A percentile compares a stretch with the other conserved stretches of the same genome.
These are phyloP conservation scores for Suhomyces kilbournensis DNA, from an alignment of 805 yeast species.

Conservation along the genomic window DNA sequence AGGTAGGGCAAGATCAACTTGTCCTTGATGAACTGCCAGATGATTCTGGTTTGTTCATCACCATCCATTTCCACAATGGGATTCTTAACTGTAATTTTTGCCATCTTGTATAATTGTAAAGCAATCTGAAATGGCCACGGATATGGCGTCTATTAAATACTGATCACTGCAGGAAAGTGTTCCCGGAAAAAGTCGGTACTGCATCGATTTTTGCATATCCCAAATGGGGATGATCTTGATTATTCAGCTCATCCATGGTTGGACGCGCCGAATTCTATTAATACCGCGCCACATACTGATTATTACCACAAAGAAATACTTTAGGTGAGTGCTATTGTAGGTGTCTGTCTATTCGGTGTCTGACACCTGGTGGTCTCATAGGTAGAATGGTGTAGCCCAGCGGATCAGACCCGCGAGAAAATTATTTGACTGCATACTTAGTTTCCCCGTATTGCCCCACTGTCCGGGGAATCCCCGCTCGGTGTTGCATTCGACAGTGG, in stretches of 20 bases:
- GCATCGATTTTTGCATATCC: neutral
- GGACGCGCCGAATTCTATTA: neutral
- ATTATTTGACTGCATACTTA: neutral
- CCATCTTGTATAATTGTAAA: constrained; percentile 1
- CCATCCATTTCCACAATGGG: constrained; percentile 98
- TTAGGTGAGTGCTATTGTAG: neutral
- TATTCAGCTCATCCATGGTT: neutral
- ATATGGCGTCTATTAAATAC: neutral
- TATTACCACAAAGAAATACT: neutral
- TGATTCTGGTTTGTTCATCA: constrained; percentile 95
- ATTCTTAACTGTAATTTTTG: constrained; percentile 72
- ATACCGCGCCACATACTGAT: neutral
- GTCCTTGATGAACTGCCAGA: constrained; percentile 89
- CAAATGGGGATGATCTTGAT: neutral
- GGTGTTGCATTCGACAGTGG: neutral
- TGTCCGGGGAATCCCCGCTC: neutral
- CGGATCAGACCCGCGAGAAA: neutral
- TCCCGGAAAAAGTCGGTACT: neutral
- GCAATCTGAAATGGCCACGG: neutral
- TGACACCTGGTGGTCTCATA: neutral
- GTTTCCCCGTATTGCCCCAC: neutral
- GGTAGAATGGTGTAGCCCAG: neutral
- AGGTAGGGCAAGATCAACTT: constrained; percentile 81
- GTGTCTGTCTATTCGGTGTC: too few relatives aligned
- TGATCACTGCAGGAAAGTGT: neutral